Conservation (phyloP, 2,329 filamentous ascomycete genomes). For the Apiospora rasikravindrae region DNA sequence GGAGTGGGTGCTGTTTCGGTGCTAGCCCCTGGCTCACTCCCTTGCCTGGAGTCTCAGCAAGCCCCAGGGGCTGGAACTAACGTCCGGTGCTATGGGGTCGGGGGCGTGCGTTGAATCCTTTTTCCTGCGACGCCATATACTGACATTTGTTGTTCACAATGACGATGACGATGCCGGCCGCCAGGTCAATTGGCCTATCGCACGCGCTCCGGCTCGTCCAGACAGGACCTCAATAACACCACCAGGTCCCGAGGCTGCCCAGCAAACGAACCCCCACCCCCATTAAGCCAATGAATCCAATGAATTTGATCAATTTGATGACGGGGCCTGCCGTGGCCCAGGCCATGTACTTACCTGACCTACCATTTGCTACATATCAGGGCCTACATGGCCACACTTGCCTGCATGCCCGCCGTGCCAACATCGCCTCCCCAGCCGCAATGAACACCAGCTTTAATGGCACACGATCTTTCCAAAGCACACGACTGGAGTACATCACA, state of each 20-base stretch:
- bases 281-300: neutral
- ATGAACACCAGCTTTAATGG: neutral
- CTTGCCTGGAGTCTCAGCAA: no score
- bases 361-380: neutral
- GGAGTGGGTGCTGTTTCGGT: neutral
- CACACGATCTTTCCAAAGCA: neutral
- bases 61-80: neutral
- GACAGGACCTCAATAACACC: neutral
- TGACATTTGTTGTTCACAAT: neutral
- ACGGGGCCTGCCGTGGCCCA: neutral
- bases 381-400: neutral
- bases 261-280: neutral
- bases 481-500: neutral
- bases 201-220: neutral
- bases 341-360: neutral
- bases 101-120: neutral
- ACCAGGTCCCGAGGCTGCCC: neutral
- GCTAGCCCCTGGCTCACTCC: neutral
- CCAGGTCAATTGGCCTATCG: neutral
- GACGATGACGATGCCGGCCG: neutral
- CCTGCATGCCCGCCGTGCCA: no score
- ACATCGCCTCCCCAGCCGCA: neutral
- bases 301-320: no score
- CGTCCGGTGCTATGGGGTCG: neutral
- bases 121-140: neutral